phyloP scores from a whole-genome alignment of 352 stramenopile species.

The Globisporangium nagaii region DNA sequence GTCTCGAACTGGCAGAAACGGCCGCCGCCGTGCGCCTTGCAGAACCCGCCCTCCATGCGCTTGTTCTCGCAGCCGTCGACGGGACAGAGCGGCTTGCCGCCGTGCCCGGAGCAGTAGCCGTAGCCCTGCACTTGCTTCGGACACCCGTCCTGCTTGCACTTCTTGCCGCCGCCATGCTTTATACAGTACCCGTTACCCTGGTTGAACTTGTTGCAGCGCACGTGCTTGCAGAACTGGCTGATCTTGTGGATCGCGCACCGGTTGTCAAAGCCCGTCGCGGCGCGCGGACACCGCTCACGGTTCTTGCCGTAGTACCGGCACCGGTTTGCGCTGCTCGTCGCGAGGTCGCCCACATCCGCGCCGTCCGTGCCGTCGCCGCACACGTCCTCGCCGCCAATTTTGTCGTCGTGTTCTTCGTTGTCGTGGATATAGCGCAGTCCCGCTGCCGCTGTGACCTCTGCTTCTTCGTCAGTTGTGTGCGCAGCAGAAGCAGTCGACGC shows the following conservation, averaged over 20 bases:
- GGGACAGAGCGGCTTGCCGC: slow-evolving; percentile 72
- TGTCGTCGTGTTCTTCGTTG: slow-evolving; percentile 4
- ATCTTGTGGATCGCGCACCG: slow-evolving; percentile 78
- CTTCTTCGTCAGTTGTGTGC: slow-evolving; percentile 12
- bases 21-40: slow-evolving; percentile 79
- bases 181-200: slow-evolving; percentile 84
- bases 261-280: slow-evolving; percentile 62
- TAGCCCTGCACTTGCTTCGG: slow-evolving; percentile 82
- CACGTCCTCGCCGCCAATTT: slow-evolving; percentile 9
- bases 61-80: slow-evolving; percentile 79
- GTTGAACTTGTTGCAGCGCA: slow-evolving; percentile 80
- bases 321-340: slow-evolving; percentile 28
- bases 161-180: slow-evolving; percentile 79
- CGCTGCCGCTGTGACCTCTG: not conserved
- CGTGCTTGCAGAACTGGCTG: slow-evolving; percentile 79
- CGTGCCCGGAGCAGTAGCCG: slow-evolving; percentile 79
- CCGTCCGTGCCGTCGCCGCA: slow-evolving; percentile 13
- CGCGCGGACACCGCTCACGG: slow-evolving; percentile 54
- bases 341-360: slow-evolving; percentile 13
- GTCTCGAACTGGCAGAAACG: slow-evolving; percentile 65
- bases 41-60: slow-evolving; percentile 81
- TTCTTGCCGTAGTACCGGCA: slow-evolving; percentile 76
- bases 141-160: slow-evolving; percentile 75
- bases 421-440: slow-evolving; percentile 5
- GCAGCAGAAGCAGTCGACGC: not conserved